Evolutionary conservation across 2,329 filamentous ascomycete species (phyloP), one percentile per base, ranked within the genome.

Genomic region (Penicillium oxalicum): DNA sequence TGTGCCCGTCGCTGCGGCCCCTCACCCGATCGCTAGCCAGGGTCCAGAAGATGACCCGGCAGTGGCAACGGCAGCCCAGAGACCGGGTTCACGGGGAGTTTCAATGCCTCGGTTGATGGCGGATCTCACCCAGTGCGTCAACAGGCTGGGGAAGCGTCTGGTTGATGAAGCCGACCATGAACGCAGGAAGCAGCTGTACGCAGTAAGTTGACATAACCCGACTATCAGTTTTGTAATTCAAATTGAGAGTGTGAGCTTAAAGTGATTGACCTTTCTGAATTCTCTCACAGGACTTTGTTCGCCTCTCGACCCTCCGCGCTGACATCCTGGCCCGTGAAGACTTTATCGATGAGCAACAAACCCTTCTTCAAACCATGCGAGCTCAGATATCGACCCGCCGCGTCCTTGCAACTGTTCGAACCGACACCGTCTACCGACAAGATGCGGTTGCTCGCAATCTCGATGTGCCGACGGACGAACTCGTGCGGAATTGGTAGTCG

Each of bases 151-250:
- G 9, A 39, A 40, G 4, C 27, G 33, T n/a, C 42, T 51, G 13
- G 45, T 51, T 11, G 25, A 51, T 4, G 49, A 48, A 9, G 38
- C 38, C 18, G 37, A 46, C 37, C 28, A 25, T 3, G 42, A 49
- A 5, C 33, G 24, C 8, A 42, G 46, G 25, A 45, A 39, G 37
- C 28, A 36, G 24, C 41, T 43, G 40, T 48, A 48, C 42, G 32
- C 32, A 26, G 49, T 51, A 43, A 48, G 45, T 43, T 28, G 18
- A 18, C 18, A 18, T 18, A n/a, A 37, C 26, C 38, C 35, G 12
- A 36, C 29, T 12, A 9, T 11, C 13, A 32, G 3, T 39, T 28
- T 44, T 26, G 4, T 27, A 36, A 34, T 9, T 42, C 40, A 45
- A 32, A 6, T 11, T 12, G 34, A 18, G 18, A 18, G 18, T 18